A percentile compares a stretch with the other conserved stretches of the same genome.
These are phyloP conservation scores for Ettlia oleoabundans DNA, from an alignment of 139 green algal genomes.

Conservation along the genomic window DNA sequence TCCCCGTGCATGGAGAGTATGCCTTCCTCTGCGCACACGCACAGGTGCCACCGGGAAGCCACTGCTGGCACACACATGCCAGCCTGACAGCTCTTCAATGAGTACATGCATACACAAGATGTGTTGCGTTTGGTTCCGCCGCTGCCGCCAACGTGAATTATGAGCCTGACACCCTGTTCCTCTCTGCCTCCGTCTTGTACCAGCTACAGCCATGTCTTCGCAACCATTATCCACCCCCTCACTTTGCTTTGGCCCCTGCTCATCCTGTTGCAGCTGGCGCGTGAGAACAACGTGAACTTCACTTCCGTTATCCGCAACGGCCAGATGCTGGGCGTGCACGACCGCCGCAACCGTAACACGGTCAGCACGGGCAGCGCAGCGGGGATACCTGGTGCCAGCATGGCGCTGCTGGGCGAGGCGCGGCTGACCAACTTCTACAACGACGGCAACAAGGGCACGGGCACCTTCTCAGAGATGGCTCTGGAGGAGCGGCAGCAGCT, in stretches of 20 bases:
- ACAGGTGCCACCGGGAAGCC: too few species aligned
- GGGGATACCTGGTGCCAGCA: slow-evolving; percentile 21
- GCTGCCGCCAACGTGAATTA: too few species aligned
- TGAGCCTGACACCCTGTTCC: too few species aligned
- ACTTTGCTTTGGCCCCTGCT: not conserved
- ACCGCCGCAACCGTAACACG: slow-evolving; percentile 73
- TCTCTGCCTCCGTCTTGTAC: too few species aligned
- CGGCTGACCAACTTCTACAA: slow-evolving; percentile 90
- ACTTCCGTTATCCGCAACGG: slow-evolving; percentile 96
- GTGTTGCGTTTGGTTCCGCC: too few species aligned
- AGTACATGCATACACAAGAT: too few species aligned
- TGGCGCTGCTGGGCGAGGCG: slow-evolving; percentile 75
- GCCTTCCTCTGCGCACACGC: slow-evolving; percentile 95
- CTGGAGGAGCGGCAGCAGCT: slow-evolving; percentile 86
- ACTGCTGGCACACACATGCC: too few species aligned
- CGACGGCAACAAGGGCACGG: slow-evolving; percentile 88
- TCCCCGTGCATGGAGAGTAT: slow-evolving; percentile 98
- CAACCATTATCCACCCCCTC: not conserved
- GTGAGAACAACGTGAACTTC: slow-evolving; percentile 58
- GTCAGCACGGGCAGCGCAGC: slow-evolving; percentile 61
- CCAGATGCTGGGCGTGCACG: slow-evolving; percentile 92
- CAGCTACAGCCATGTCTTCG: too few species aligned
- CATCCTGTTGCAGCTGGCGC: slow-evolving; percentile 34
- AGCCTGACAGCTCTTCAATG: too few species aligned
- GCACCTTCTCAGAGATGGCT: slow-evolving; percentile 86